A percentile compares a stretch with the other conserved stretches of the same genome.
phyloP scores from a whole-genome alignment of 768 basidiomycete genomes.

The Boletus tylopilopsis region DNA sequence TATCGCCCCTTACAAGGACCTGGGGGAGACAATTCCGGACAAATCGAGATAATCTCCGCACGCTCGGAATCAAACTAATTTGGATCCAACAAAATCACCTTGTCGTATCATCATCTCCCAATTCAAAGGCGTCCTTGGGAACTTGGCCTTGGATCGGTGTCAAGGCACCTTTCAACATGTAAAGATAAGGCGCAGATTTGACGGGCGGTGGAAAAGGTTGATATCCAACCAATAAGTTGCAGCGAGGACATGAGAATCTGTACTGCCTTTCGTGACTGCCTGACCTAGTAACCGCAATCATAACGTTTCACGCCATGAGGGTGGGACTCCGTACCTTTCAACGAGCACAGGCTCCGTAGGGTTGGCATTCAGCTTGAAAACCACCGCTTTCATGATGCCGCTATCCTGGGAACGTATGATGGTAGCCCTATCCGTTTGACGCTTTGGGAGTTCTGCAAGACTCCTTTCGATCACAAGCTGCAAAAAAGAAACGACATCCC shows the following conservation, averaged over 20 bases:
- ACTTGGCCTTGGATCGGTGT: conserved; percentile 88
- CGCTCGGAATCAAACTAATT: neutral
- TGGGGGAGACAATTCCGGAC: neutral
- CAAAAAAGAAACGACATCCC: neutral
- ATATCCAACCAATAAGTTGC: conserved; percentile 54
- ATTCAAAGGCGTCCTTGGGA: conserved; percentile 78
- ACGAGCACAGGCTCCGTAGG: conserved; percentile 67
- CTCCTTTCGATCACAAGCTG: conserved; percentile 83
- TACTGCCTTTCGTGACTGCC: conserved; percentile 76
- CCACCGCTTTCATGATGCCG: conserved; percentile 50
- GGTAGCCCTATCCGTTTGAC: conserved; percentile 75
- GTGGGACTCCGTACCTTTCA: conserved; percentile 56
- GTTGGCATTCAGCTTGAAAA: conserved; percentile 86
- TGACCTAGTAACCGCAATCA: conserved; percentile 36
- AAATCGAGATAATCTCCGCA: neutral
- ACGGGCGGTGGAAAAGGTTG: conserved; percentile 73
- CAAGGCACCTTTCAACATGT: conserved; percentile 76
- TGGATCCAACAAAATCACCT: neutral
- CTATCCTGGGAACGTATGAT: conserved; percentile 75
- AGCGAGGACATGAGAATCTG: conserved; percentile 55
- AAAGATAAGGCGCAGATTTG: conserved; percentile 75
- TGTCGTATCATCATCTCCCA: conserved; percentile 27
- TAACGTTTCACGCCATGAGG: conserved; percentile 12
- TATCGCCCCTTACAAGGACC: neutral
- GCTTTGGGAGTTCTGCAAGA: conserved; percentile 61